Evolutionary conservation across 2,329 filamentous ascomycete genomes (phyloP).

Genomic region (Westerdykella ornata): DNA sequence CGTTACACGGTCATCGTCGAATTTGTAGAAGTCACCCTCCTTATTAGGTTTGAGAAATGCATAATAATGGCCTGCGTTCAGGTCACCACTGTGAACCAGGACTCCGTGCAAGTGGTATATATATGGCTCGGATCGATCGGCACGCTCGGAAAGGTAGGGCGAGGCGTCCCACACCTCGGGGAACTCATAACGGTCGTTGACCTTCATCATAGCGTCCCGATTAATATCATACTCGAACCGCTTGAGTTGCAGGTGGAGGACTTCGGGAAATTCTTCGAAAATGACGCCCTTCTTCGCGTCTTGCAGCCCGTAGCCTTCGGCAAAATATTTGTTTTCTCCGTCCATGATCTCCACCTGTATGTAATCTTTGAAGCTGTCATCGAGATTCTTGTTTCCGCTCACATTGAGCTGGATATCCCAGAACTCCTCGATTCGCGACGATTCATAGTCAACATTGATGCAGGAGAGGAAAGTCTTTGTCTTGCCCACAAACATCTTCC

Average conservation of each 20-base stretch:
- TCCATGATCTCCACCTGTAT: slow-evolving; percentile 95
- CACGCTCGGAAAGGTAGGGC: slow-evolving; percentile 78
- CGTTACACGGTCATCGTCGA: slow-evolving; percentile 96
- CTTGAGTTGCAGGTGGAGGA: slow-evolving; percentile 91
- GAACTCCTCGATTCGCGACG: slow-evolving; percentile 90
- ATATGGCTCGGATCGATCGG: slow-evolving; percentile 83
- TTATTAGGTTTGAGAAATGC: slow-evolving; percentile 87
- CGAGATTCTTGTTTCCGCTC: slow-evolving; percentile 82
- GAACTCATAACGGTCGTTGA: slow-evolving; percentile 89
- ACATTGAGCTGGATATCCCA: slow-evolving; percentile 99
- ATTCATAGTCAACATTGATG: slow-evolving; percentile 97
- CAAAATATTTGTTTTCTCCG: slow-evolving; percentile 97
- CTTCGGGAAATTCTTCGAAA: slow-evolving; percentile 89
- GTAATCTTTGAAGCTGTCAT: slow-evolving; percentile 94
- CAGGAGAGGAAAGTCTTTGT: slow-evolving; percentile 98
- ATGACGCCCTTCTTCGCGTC: slow-evolving; percentile 98
- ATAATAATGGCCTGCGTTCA: slow-evolving; percentile 98
- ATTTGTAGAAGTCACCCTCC: slow-evolving; percentile 92
- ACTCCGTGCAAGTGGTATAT: slow-evolving; percentile 91
- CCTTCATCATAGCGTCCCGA: slow-evolving; percentile 97
- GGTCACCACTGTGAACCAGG: slow-evolving; percentile 89
- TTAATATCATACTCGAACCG: slow-evolving; percentile 97
- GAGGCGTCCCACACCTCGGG: slow-evolving; percentile 76
- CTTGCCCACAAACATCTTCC: slow-evolving; percentile 91
- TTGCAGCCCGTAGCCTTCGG: slow-evolving; percentile 83